These are phyloP conservation scores for Colletotrichum sansevieriae DNA, from an alignment of 2,329 filamentous ascomycete species.

Conservation along the genomic window DNA sequence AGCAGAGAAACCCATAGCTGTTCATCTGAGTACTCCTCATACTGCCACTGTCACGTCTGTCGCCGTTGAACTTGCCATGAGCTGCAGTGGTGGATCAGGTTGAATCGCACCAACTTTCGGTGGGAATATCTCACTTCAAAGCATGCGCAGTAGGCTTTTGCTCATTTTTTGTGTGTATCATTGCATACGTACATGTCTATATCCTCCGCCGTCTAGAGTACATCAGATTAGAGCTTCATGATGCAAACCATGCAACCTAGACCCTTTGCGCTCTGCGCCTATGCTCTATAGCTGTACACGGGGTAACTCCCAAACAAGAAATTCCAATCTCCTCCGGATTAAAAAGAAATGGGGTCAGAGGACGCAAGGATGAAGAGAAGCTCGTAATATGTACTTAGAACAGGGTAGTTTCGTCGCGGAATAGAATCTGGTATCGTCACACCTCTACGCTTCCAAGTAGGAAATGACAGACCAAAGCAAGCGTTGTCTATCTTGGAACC, in stretches of 20 bases:
- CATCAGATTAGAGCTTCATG: slow-evolving; percentile 56
- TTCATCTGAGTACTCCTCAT: too few relatives aligned
- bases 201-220: slow-evolving; percentile 57
- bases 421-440: slow-evolving; percentile 36
- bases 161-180: slow-evolving; percentile 30
- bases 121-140: too few relatives aligned
- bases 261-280: slow-evolving; percentile 53
- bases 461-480: slow-evolving; percentile 14
- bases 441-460: slow-evolving; percentile 31
- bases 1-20: too few relatives aligned
- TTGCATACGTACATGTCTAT: slow-evolving; percentile 58
- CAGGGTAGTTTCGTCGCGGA: slow-evolving; percentile 31
- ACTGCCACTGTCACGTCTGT: too few relatives aligned
- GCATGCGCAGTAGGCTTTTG: neutral
- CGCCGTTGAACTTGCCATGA: too few relatives aligned
- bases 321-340: slow-evolving; percentile 22
- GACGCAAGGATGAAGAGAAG: slow-evolving; percentile 26
- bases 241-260: slow-evolving; percentile 52
- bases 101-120: too few relatives aligned
- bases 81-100: too few relatives aligned
- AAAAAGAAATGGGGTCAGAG: slow-evolving; percentile 13
- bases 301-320: slow-evolving; percentile 16
- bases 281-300: slow-evolving; percentile 54
- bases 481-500: slow-evolving; percentile 9
- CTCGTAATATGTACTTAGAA: slow-evolving; percentile 41